Percentiles rank a stretch among this genome's conserved stretches.
Conservation (phyloP, 2,329 filamentous ascomycete species). For the Nigrograna mackinnonii region DNA sequence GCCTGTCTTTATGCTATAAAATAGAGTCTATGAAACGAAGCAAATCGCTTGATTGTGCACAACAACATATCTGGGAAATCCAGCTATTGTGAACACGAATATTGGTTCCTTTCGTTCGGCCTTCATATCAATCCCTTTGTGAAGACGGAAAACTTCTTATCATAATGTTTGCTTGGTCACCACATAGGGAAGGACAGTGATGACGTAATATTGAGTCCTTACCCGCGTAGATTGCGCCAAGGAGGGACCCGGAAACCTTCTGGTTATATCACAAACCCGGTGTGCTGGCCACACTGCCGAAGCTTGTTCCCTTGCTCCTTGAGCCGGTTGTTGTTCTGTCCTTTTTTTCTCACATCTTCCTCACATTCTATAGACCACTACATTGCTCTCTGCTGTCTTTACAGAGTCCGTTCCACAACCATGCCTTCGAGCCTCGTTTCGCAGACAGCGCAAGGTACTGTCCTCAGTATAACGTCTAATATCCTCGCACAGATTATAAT, state of each 20-base stretch:
- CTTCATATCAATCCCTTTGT: not conserved
- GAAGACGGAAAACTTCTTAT: not conserved
- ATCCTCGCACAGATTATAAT: constrained; percentile 72
- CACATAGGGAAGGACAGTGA: not conserved
- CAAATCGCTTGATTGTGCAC: too few species aligned
- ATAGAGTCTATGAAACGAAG: too few species aligned
- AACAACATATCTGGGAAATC: not conserved
- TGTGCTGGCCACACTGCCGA: not conserved
- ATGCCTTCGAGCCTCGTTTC: constrained; percentile 37
- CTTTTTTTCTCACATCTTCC: not conserved
- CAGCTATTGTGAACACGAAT: not conserved
- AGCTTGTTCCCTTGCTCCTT: not conserved
- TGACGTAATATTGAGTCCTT: not conserved
- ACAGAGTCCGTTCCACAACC: too few species aligned
- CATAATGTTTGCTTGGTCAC: not conserved
- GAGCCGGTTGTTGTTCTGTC: not conserved
- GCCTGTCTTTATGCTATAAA: too few species aligned
- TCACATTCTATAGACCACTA: not conserved
- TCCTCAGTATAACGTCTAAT: constrained; percentile 70
- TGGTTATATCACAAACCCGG: not conserved
- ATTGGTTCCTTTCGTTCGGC: not conserved
- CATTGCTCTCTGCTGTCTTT: too few species aligned
- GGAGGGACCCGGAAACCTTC: not conserved
- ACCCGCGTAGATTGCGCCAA: not conserved
- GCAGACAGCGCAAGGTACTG: constrained; percentile 62